These are phyloP conservation scores for Omphalotus olearius DNA, from an alignment of 1,284 basidiomycete genomes.

Conservation along the genomic window DNA sequence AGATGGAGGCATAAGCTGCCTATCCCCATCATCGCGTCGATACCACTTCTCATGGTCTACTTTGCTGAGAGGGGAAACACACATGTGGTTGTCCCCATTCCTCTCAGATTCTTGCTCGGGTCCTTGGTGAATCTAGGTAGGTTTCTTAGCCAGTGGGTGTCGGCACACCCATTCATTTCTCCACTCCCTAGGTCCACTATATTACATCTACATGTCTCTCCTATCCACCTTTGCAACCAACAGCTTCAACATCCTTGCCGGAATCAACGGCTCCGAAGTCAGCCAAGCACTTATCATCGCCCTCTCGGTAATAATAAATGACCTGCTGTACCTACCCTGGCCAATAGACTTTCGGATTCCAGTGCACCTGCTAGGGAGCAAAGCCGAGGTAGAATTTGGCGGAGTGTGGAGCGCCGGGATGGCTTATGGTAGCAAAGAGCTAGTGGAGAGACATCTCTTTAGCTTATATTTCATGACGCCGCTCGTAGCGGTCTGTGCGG, in stretches of 20 bases:
- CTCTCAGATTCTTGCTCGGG: slow-evolving; percentile 67
- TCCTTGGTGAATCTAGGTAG: slow-evolving; percentile 85
- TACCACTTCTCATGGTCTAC: slow-evolving; percentile 95
- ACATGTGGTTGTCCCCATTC: slow-evolving; percentile 90
- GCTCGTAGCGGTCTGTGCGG: slow-evolving; percentile 84
- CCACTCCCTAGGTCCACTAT: slow-evolving; percentile 69
- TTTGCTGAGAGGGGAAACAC: slow-evolving; percentile 93
- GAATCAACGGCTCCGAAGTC: slow-evolving; percentile 95
- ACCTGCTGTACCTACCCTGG: slow-evolving; percentile 89
- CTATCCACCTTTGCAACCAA: slow-evolving; percentile 97
- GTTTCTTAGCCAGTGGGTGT: slow-evolving; percentile 18
- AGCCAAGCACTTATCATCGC: slow-evolving; percentile 93
- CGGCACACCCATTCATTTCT: no score
- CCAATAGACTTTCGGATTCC: slow-evolving; percentile 68
- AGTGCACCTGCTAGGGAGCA: slow-evolving; percentile 62
- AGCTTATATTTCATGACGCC: slow-evolving; percentile 97
- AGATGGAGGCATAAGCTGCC: slow-evolving; percentile 98
- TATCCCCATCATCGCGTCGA: slow-evolving; percentile 92
- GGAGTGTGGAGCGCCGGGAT: slow-evolving; percentile 80
- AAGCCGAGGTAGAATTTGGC: slow-evolving; percentile 63
- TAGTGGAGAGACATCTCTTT: slow-evolving; percentile 91
- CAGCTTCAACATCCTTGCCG: slow-evolving; percentile 98
- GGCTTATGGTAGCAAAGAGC: slow-evolving; percentile 80
- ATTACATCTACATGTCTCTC: slow-evolving; percentile 95
- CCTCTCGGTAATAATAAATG: slow-evolving; percentile 87